phyloP scores from a whole-genome alignment of 345 rosid genomes.

The Heritiera fomes region DNA sequence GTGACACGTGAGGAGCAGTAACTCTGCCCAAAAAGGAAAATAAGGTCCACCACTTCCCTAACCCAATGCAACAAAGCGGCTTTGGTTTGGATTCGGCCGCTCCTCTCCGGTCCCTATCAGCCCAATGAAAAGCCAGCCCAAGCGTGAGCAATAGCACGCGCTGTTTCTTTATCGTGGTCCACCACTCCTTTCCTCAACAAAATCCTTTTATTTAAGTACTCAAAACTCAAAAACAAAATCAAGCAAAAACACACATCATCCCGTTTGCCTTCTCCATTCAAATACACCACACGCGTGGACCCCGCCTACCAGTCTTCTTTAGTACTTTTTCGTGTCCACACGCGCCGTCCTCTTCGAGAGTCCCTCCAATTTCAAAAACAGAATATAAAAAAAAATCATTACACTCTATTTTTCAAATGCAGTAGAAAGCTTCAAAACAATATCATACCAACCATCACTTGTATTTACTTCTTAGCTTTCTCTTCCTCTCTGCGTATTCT shows the following conservation, averaged over 20 bases:
- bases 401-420: neutral
- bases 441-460: neutral
- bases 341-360: conserved; percentile 16
- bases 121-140: neutral
- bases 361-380: neutral
- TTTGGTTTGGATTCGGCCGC: neutral
- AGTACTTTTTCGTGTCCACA: neutral
- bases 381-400: neutral
- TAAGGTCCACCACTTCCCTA: neutral
- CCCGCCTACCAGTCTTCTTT: neutral
- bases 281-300: neutral
- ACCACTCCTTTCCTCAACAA: neutral
- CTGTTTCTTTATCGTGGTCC: neutral
- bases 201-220: neutral
- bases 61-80: neutral
- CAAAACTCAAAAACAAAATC: neutral
- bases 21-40: neutral
- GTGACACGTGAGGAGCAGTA: conserved; percentile 3
- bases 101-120: neutral
- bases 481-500: neutral
- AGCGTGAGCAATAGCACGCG: neutral
- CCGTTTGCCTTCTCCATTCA: neutral
- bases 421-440: neutral
- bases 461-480: neutral
- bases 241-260: neutral